Conservation (phyloP, 495 filamentous ascomycete species). For the Tuber microsphaerosporum region DNA sequence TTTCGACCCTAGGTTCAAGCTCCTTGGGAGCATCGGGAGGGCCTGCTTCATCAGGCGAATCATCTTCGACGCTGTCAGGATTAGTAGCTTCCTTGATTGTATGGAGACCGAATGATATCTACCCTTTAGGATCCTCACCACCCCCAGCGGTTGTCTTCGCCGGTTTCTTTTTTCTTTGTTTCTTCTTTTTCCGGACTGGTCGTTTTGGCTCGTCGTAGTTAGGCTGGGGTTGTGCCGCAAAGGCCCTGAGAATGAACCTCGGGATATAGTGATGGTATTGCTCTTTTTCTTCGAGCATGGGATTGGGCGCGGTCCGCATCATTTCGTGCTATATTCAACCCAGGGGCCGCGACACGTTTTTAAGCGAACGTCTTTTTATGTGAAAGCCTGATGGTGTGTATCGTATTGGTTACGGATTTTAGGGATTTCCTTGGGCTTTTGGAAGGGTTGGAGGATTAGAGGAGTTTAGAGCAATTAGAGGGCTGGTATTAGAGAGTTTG, state of each 20-base stretch:
- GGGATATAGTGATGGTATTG: no score
- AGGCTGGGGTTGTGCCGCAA: slow-evolving; percentile 7
- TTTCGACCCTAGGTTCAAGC: no score
- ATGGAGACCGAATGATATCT: no score
- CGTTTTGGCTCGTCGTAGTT: neutral
- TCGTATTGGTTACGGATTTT: neutral
- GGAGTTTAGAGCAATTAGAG: neutral
- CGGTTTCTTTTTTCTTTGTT: no score
- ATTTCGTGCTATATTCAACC: neutral
- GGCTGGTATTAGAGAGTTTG: neutral
- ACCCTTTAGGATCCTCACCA: no score
- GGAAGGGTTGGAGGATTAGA: neutral
- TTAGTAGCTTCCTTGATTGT: no score
- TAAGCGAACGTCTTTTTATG: neutral
- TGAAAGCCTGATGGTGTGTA: neutral
- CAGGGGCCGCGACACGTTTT: neutral
- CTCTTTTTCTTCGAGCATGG: no score
- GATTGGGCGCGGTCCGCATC: no score
- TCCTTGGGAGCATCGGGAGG: neutral
- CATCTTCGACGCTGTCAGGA: neutral
- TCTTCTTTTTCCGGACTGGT: no score
- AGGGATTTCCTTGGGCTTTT: neutral
- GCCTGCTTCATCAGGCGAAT: neutral
- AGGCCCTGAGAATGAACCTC: slow-evolving; percentile 3
- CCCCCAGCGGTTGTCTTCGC: no score